Conservation (phyloP, 306 rosid genomes). For the Alnus rubra region DNA sequence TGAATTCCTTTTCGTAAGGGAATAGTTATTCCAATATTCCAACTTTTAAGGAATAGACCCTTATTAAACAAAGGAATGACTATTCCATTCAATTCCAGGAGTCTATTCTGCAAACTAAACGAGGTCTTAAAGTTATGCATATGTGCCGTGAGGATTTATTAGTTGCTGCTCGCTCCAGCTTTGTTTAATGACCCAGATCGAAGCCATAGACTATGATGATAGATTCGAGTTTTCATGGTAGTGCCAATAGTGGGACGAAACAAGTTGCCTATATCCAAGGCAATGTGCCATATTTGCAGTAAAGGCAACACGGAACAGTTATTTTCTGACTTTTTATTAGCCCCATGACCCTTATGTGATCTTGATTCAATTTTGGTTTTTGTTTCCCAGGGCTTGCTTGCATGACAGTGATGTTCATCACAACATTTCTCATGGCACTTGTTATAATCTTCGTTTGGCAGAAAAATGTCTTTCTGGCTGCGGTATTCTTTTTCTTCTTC, state of each 20-base stretch:
- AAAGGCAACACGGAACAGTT: slow-evolving; percentile 3
- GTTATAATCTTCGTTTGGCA: slow-evolving; percentile 77
- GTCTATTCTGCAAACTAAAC: too few species aligned
- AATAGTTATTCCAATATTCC: too few species aligned
- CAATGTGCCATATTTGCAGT: neutral
- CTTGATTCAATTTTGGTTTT: slow-evolving; percentile 25
- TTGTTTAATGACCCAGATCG: neutral
- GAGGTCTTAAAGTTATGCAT: neutral
- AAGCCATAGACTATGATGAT: slow-evolving; percentile 6
- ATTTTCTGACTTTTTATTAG: slow-evolving; percentile 5
- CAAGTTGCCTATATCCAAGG: neutral
- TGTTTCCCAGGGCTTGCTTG: slow-evolving; percentile 76
- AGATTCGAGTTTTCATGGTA: neutral
- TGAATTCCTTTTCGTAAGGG: too few species aligned
- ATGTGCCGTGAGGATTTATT: neutral
- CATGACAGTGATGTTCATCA: slow-evolving; percentile 72
- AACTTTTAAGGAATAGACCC: too few species aligned
- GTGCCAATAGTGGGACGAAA: neutral
- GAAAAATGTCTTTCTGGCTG: slow-evolving; percentile 52
- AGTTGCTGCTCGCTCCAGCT: neutral
- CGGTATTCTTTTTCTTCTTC: slow-evolving; percentile 56
- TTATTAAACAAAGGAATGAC: too few species aligned
- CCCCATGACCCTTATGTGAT: slow-evolving; percentile 5
- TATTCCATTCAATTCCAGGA: too few species aligned
- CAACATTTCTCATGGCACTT: slow-evolving; percentile 82